Evolutionary conservation across 495 filamentous ascomycete genomes (phyloP).

Genomic region (Daldinia concentrica): DNA sequence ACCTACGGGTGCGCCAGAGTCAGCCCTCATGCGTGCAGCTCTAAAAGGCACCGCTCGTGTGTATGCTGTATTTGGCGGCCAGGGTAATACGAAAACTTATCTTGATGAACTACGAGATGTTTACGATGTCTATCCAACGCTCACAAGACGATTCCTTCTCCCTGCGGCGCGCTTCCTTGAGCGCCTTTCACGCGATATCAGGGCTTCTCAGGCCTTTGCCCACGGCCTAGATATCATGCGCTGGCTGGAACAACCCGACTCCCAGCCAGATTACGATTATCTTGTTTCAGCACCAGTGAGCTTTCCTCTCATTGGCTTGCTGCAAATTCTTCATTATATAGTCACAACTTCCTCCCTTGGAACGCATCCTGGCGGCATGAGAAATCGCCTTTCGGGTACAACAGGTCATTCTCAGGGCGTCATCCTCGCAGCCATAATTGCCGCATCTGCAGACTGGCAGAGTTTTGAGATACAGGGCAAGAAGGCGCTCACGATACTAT

Average conservation of each 20-base stretch:
- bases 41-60: conserved; percentile 73
- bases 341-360: conserved; percentile 86
- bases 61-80: conserved; percentile 85
- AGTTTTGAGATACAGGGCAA: conserved; percentile 74
- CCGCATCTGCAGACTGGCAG: conserved; percentile 79
- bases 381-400: conserved; percentile 75
- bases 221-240: conserved; percentile 85
- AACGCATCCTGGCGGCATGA: conserved; percentile 76
- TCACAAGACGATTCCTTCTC: conserved; percentile 76
- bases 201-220: conserved; percentile 82
- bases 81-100: conserved; percentile 92
- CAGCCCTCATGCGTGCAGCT: conserved; percentile 81
- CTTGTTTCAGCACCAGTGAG: conserved; percentile 96
- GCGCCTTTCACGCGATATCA: conserved; percentile 74
- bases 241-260: conserved; percentile 80
- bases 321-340: conserved; percentile 83
- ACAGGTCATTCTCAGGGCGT: conserved; percentile 92
- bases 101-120: conserved; percentile 85
- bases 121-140: conserved; percentile 79
- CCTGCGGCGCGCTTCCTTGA: conserved; percentile 75
- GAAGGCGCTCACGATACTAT: conserved; percentile 79
- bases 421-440: conserved; percentile 83
- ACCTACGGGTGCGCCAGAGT: conserved; percentile 78
- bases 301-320: conserved; percentile 85
- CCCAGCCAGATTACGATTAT: conserved; percentile 89